Conservation (phyloP, 1,284 basidiomycete species). For the Apiotrichum veenhuisii region DNA sequence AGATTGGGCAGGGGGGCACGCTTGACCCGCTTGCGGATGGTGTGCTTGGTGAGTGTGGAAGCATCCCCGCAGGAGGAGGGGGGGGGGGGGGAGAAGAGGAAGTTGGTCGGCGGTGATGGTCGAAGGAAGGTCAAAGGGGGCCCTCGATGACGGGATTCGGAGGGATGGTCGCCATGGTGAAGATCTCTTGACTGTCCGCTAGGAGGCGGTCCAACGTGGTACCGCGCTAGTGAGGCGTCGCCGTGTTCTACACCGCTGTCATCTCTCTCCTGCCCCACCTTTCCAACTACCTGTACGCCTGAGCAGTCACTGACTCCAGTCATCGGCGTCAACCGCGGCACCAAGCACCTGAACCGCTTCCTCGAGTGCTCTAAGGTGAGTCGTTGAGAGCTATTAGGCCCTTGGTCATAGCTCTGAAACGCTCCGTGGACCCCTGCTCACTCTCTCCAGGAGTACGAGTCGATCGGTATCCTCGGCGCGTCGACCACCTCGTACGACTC, state of each 20-base stretch:
- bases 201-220: too few relatives aligned
- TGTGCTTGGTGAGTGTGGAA: constrained; percentile 64
- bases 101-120: constrained; percentile 18
- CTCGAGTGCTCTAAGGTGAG: constrained; percentile 85
- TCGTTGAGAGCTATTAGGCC: too few relatives aligned
- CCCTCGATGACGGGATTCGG: too few relatives aligned
- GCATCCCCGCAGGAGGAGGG: too few relatives aligned
- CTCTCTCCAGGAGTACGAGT: constrained; percentile 83
- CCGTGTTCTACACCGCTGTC: neutral
- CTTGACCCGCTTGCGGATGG: constrained; percentile 89
- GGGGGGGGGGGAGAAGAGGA: too few relatives aligned
- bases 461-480: constrained; percentile 86
- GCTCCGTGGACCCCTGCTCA: too few relatives aligned
- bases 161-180: too few relatives aligned
- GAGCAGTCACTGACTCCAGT: constrained; percentile 56
- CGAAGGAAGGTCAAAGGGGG: too few relatives aligned
- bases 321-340: constrained; percentile 83
- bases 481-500: constrained; percentile 94
- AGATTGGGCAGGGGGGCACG: constrained; percentile 58
- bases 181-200: too few relatives aligned
- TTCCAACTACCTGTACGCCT: too few relatives aligned
- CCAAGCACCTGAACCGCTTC: constrained; percentile 81
- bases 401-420: too few relatives aligned
- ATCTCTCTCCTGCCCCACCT: neutral
- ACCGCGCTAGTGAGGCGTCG: too few relatives aligned